Percentiles rank a stretch among this genome's conserved stretches.
These are phyloP conservation scores for Onygena corvina DNA, from an alignment of 2,329 filamentous ascomycete species.

Conservation along the genomic window DNA sequence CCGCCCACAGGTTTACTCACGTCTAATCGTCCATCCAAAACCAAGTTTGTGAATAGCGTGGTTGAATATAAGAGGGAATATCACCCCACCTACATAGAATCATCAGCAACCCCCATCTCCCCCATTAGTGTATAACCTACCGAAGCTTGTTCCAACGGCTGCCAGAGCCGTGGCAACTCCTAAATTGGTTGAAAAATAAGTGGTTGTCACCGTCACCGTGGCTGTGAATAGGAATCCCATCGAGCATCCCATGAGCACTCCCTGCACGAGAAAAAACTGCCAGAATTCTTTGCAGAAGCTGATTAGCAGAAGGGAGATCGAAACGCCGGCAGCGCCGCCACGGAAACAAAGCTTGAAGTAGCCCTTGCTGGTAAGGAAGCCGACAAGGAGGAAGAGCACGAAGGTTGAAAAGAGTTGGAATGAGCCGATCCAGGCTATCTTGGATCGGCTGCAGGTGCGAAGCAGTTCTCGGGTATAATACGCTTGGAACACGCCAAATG, in stretches of 20 bases:
- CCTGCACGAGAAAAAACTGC: slow-evolving; percentile 23
- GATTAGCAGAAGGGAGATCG: background rate
- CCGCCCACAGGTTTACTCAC: slow-evolving; percentile 15
- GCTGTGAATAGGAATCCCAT: slow-evolving; percentile 25
- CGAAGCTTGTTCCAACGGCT: slow-evolving; percentile 25
- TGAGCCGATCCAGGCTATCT: slow-evolving; percentile 32
- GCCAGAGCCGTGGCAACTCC: slow-evolving; percentile 25
- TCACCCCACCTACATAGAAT: slow-evolving; percentile 20
- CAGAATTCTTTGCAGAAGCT: slow-evolving; percentile 8
- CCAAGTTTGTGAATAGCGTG: slow-evolving; percentile 22
- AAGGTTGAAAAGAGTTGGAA: slow-evolving; percentile 35
- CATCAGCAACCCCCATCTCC: background rate
- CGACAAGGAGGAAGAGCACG: slow-evolving; percentile 28
- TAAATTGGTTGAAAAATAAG: slow-evolving; percentile 26
- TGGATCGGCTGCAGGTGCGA: slow-evolving; percentile 18
- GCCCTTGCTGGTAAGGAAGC: slow-evolving; percentile 29
- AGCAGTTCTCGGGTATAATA: slow-evolving; percentile 29
- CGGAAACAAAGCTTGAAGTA: slow-evolving; percentile 24
- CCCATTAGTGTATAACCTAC: no score
- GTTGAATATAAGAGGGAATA: slow-evolving; percentile 23
- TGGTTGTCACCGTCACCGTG: slow-evolving; percentile 23
- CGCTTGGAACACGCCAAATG: slow-evolving; percentile 34
- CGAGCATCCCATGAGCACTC: slow-evolving; percentile 23
- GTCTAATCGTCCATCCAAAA: slow-evolving; percentile 23
- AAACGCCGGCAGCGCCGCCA: slow-evolving; percentile 16